These are phyloP conservation scores for Sporisorium graminicola DNA, from an alignment of 1,284 basidiomycete genomes.

Conservation along the genomic window DNA sequence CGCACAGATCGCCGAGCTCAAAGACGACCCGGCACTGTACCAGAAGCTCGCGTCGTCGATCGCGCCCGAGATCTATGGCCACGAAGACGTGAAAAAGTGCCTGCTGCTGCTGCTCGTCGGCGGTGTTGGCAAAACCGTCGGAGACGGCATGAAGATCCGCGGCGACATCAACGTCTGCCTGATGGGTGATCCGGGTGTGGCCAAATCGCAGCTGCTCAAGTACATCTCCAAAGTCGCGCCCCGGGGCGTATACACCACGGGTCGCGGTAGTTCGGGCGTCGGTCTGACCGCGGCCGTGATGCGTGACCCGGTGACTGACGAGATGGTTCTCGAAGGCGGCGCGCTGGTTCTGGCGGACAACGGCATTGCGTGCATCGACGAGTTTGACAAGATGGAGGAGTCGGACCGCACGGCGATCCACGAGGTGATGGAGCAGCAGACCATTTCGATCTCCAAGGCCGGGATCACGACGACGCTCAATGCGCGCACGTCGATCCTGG, in stretches of 20 bases:
- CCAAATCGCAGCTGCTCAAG: slow-evolving; percentile 97
- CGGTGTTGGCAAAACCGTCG: slow-evolving; percentile 92
- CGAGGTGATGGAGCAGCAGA: slow-evolving; percentile 99
- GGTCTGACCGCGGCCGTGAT: slow-evolving; percentile 99
- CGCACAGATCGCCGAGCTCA: slow-evolving; percentile 79
- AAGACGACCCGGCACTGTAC: slow-evolving; percentile 82
- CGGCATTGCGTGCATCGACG: slow-evolving; percentile 99
- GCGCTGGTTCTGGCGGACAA: slow-evolving; percentile 98
- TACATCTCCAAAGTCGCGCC: slow-evolving; percentile 99
- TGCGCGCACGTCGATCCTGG: slow-evolving; percentile 97
- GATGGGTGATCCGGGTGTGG: slow-evolving; percentile 99
- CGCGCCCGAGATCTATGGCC: slow-evolving; percentile 98
- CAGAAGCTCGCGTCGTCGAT: slow-evolving; percentile 82
- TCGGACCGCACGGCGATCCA: slow-evolving; percentile 97
- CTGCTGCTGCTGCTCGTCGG: slow-evolving; percentile 93
- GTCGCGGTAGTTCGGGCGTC: slow-evolving; percentile 96
- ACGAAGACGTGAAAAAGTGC: slow-evolving; percentile 97
- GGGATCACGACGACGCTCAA: slow-evolving; percentile 99
- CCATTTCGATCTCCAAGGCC: slow-evolving; percentile 98
- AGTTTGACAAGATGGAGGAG: slow-evolving; percentile 99
- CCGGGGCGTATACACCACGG: slow-evolving; percentile 96
- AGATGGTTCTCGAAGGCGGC: slow-evolving; percentile 99
- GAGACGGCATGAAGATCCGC: slow-evolving; percentile 98
- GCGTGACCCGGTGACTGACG: slow-evolving; percentile 98
- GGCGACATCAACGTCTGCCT: slow-evolving; percentile 97